Percentiles rank a stretch among this genome's conserved stretches.
Conservation (phyloP, 495 filamentous ascomycete genomes). For the Annulohypoxylon nitens region DNA sequence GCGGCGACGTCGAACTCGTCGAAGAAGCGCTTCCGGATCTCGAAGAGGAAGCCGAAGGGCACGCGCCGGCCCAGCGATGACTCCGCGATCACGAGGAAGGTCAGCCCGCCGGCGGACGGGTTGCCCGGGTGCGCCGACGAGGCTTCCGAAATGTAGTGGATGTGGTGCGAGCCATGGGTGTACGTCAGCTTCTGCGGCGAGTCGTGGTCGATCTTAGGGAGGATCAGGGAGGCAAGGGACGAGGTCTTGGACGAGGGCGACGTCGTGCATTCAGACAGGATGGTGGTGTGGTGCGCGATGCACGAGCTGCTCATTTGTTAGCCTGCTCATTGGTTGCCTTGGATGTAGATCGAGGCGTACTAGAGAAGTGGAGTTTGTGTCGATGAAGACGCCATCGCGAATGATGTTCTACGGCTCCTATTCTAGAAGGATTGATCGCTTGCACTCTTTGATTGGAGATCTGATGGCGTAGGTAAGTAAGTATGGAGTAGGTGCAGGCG, state of each 20-base stretch:
- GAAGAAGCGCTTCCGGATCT: constrained; percentile 90
- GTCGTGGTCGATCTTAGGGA: constrained; percentile 91
- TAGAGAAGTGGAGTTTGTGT: constrained; percentile 83
- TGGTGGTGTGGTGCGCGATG: constrained; percentile 90
- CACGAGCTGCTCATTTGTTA: constrained; percentile 73
- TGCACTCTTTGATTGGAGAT: neutral
- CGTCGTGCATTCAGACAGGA: constrained; percentile 90
- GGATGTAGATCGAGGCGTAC: constrained; percentile 61
- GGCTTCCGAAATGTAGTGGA: constrained; percentile 94
- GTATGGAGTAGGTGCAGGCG: neutral
- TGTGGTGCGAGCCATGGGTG: constrained; percentile 88
- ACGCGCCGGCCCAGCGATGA: constrained; percentile 84
- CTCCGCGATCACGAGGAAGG: constrained; percentile 86
- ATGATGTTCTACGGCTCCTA: constrained; percentile 17
- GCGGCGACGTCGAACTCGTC: constrained; percentile 73
- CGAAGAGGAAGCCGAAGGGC: constrained; percentile 91
- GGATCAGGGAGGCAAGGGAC: constrained; percentile 89
- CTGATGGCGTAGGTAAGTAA: constrained; percentile 5
- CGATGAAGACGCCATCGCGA: constrained; percentile 83
- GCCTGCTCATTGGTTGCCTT: constrained; percentile 23
- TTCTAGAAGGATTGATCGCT: neutral
- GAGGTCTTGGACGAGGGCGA: constrained; percentile 82
- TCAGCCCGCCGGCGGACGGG: constrained; percentile 79
- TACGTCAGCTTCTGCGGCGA: constrained; percentile 91
- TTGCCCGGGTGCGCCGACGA: constrained; percentile 70